These are phyloP conservation scores for Mycosphaerelloides madeirae DNA, from an alignment of 2,329 filamentous ascomycete genomes.

Conservation along the genomic window DNA sequence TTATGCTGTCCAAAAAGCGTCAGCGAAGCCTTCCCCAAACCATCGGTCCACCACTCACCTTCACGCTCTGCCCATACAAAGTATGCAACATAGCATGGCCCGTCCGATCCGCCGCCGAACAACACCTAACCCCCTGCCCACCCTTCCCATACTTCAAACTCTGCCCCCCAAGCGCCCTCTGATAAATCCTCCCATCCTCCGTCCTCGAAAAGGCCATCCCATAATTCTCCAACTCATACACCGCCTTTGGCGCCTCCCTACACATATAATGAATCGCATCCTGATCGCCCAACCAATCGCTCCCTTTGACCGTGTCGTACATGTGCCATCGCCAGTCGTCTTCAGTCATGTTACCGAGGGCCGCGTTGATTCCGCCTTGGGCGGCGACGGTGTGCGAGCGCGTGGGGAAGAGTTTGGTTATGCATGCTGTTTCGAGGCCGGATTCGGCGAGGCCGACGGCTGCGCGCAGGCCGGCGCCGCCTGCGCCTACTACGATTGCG, in stretches of 20 bases:
- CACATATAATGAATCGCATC: constrained; percentile 59
- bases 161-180: constrained; percentile 47
- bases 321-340: constrained; percentile 59
- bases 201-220: constrained; percentile 53
- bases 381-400: constrained; percentile 63
- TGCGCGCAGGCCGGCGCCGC: constrained; percentile 59
- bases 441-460: constrained; percentile 61
- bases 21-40: constrained; percentile 24
- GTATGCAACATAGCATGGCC: constrained; percentile 50
- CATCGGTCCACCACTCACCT: constrained; percentile 37
- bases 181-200: constrained; percentile 44
- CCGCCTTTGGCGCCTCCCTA: constrained; percentile 49
- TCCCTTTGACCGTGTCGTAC: constrained; percentile 57
- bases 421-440: constrained; percentile 61
- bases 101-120: constrained; percentile 45
- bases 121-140: constrained; percentile 47
- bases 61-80: constrained; percentile 47
- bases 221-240: constrained; percentile 54
- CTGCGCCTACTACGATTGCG: constrained; percentile 48
- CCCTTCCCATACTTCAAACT: constrained; percentile 45
- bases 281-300: constrained; percentile 57
- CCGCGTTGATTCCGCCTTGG: constrained; percentile 60
- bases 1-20: constrained; percentile 30
- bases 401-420: constrained; percentile 59
- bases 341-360: constrained; percentile 52